Evolutionary conservation across 805 yeast species (phyloP), one percentile per base, ranked within the genome.

Genomic region (Priceomyces melissophilus): DNA sequence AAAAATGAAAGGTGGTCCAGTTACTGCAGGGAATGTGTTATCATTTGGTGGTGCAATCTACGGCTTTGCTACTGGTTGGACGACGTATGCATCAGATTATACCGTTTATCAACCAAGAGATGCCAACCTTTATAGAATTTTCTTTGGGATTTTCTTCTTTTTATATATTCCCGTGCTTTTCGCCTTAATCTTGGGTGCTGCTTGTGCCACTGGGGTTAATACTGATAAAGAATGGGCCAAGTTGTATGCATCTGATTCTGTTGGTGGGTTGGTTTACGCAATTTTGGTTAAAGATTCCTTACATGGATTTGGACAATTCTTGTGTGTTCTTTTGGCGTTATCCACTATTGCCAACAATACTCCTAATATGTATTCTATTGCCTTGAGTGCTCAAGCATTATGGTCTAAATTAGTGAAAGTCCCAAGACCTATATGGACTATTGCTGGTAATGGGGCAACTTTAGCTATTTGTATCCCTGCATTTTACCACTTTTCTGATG

Each of bases 21-120:
- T 78, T 23, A 82, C 83, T 44, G 95, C 93, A 26, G 96, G 87
- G 48, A 54, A 62, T 54, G 89, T 87, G 13, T 69, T 89, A 42
- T 79, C 91, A 14, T 87, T 84, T 51, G 96, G 96, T 58, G 82
- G 89, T 61, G 66, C 93, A 33, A 62, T 85, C 48, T 89, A 78
- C 54, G 96, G 96, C 48, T 89, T 83, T 57, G 95, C 96, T 38
- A 78, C 96, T 40, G 96, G 96, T 47, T 89, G 97, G 97, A 79
- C 95, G 42, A 82, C 96, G 13, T 87, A 82, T 53, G 93, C 96
- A 20, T 80, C 95, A 39, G 97, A 89, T 67, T 90, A 89, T 68
- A 87, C 96, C 37, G 88, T 84, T 33, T 90, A 87, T 69, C 87
- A 85, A 77, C 87, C 84, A 50, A 70, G 76, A 53, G 73, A 77